Percentiles rank a stretch among this genome's conserved stretches.
Evolutionary conservation across 108 stramenopile genomes (phyloP).

Genomic region (Cyclotella choctawhatcheeana): DNA sequence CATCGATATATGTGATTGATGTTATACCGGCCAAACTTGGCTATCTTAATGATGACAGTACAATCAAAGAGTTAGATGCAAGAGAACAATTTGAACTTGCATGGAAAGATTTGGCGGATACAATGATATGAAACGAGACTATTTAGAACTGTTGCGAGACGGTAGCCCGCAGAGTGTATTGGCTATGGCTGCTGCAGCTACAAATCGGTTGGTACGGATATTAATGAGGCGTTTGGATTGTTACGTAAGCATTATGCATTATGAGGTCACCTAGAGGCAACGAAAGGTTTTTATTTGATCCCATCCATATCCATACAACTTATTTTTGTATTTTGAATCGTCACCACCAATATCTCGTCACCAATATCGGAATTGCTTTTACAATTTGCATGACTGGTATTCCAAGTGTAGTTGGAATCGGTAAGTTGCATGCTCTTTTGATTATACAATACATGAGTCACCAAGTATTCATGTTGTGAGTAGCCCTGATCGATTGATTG

Average conservation of each 20-base stretch:
- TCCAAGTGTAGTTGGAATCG: too few species aligned
- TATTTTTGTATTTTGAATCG: conserved; percentile 86
- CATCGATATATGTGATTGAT: conserved; percentile 81
- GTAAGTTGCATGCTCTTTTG: too few species aligned
- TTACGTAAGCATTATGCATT: too few species aligned
- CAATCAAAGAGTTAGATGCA: conserved; percentile 5
- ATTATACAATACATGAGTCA: too few species aligned
- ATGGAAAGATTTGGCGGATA: conserved; percentile 72
- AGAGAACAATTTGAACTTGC: conserved; percentile 34
- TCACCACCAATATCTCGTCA: too few species aligned
- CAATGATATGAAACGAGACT: conserved; percentile 60
- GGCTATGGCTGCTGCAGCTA: conserved; percentile 69
- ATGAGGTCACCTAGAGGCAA: too few species aligned
- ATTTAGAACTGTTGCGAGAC: conserved; percentile 68
- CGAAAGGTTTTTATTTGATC: neutral
- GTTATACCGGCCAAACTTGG: conserved; percentile 50
- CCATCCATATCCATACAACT: conserved; percentile 87
- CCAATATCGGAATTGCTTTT: too few species aligned
- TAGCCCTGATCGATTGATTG: too few species aligned
- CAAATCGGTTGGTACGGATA: conserved; percentile 58
- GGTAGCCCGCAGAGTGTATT: conserved; percentile 56
- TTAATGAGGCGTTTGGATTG: conserved; percentile 27
- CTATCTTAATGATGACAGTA: too few species aligned
- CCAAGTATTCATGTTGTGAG: too few species aligned
- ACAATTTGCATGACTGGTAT: too few species aligned